Conservation (phyloP, 805 yeast genomes). For the Candida andamanensis region DNA sequence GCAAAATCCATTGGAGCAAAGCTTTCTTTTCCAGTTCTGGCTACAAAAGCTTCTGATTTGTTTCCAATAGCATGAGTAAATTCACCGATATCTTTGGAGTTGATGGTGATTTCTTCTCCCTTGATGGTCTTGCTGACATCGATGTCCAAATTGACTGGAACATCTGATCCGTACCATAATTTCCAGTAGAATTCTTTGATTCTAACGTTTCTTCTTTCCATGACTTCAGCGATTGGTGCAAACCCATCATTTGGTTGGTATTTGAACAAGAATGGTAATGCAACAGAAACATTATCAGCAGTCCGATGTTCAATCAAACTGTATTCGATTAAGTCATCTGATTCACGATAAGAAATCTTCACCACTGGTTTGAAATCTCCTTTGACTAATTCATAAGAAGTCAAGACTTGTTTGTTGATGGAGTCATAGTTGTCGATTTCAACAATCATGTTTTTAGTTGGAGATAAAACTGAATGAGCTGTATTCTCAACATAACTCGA, state of each 20-base stretch:
- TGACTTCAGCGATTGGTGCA: conserved; percentile 88
- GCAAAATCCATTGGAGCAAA: conserved; percentile 99
- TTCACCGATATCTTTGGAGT: conserved; percentile 76
- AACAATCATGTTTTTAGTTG: conserved; percentile 54
- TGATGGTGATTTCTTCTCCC: conserved; percentile 65
- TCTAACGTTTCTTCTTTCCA: conserved; percentile 86
- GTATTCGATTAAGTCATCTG: conserved; percentile 56
- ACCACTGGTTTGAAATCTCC: conserved; percentile 68
- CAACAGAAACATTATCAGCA: conserved; percentile 66
- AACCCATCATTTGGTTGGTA: conserved; percentile 87
- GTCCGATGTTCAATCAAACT: conserved; percentile 85
- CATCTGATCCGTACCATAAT: conserved; percentile 76
- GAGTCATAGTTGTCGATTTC: conserved; percentile 50
- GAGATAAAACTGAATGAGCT: conserved; percentile 72
- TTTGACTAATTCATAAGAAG: conserved; percentile 65
- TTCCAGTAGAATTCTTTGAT: conserved; percentile 97
- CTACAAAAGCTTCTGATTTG: conserved; percentile 92
- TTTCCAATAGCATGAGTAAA: conserved; percentile 97
- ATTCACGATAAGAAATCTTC: conserved; percentile 39
- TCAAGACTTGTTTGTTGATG: conserved; percentile 49
- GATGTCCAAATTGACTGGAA: conserved; percentile 61
- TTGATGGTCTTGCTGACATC: conserved; percentile 67
- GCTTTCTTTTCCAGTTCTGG: conserved; percentile 76
- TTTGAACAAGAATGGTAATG: conserved; percentile 70
- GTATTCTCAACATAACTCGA: conserved; percentile 76